Evolutionary conservation across 495 filamentous ascomycete species (phyloP), one percentile per base, ranked within the genome.

Genomic region (Penicillium nucicola): DNA sequence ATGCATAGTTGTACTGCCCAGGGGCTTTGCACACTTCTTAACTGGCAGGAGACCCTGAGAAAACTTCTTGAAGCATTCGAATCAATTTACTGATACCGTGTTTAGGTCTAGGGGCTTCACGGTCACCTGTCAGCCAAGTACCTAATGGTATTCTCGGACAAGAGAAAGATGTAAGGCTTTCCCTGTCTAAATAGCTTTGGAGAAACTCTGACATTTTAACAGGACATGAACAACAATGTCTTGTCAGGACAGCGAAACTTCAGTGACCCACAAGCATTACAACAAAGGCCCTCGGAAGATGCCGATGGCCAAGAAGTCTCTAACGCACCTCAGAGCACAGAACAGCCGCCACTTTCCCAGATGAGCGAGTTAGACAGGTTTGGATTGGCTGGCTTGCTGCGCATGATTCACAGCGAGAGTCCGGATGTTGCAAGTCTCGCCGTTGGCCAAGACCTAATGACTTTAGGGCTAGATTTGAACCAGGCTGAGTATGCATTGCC

Each of bases 361-460:
- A 91, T 96, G 90, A 81, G 80, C 34, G 82, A 88, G 31, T 75
- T 84, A 13, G 91, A 96, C 61, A 85, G 81, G 48, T 95, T 84
- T 67, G 90, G 91, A 20, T 70, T 96, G 15, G 84, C 86, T 43
- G 91, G 91, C 0, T 73, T 95, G 31, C 76, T 90, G 20, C 80
- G 82, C 28, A 83, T 90, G 74, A 88, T 93, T 71, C 87, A 85
- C 61, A 84, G 84, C 61, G 84, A 85, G 38, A 89, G 82, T 61
- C 82, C 84, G 11, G 88, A 92, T 67, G 84, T 90, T 56, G 83
- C 83, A 20, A 79, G 81, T 46, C 77, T 95, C 39, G 83, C 89
- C 17, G 77, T 83, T 40, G 91, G 91, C 12, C 82, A 92, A 57
- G 90, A 96, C 63, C 77, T 95, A 19, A 85, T 79, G 46, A 76